Base-by-base conservation (phyloP, 768 basidiomycete species). In the Trametes cinnabarina region DNA sequence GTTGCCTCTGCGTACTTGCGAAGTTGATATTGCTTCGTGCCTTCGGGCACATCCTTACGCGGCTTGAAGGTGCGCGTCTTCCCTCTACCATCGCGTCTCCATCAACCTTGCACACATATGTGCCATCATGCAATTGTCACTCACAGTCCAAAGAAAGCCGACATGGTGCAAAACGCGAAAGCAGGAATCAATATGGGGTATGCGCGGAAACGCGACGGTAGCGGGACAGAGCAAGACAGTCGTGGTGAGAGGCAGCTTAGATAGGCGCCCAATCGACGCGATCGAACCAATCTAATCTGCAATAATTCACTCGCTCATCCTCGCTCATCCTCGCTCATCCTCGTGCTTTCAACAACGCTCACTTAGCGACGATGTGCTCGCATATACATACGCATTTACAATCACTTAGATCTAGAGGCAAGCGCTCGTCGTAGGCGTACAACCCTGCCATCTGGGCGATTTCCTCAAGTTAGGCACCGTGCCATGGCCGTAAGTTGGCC, bases 1-100 rank as follows among this genome's bases (percentile, higher is more conserved):
- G 94, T 96, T n/a, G 93, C 93, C 70, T 94, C 94, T 8, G 94
- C 94, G 68, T 95, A 98, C 79, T 98, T 98, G 73, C 97, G 87
- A 63, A 99, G 78, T 76, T 98, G 96, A 71, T 95, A 98, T 71
- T 98, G 96, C 74, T 96, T 96, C 37, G 95, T 96, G 39, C 95
- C 95, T 72, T 96, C 94, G 4, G 94, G 90, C 22, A 94, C 88
- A 71, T 93, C 92, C 74, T 91, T 94, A 67, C 94, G 88, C 26
- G 96, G 96, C 70, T 95, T 96, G 83, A 98, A 98, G 17, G 96
- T 94, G 54, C 92, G 86, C 35, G 90, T 92, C 77, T 94, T 94
- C 40, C 90, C 92, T 44, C 92, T 94, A 63, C 30, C 39, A 51
- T 59, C 50, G 59, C n/a, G 46, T n/a, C 22, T 28, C 34, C 22